Evolutionary conservation across 306 rosid species (phyloP).

Genomic region (Carpinus viminea): DNA sequence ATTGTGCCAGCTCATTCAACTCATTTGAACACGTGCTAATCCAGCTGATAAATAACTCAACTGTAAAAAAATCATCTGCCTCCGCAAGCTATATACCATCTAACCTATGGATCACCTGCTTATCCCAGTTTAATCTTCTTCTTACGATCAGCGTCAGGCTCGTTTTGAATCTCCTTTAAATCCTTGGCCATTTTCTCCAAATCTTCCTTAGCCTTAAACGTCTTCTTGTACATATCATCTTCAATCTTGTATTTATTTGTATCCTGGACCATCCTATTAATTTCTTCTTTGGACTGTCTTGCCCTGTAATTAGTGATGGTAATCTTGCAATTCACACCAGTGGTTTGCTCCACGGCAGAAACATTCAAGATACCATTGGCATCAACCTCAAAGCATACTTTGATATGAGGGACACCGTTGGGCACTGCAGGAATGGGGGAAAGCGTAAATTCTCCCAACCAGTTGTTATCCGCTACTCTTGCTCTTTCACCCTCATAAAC

Average conservation of each 20-base stretch:
- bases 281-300: slow-evolving; percentile 10
- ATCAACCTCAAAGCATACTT: background rate
- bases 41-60: too few species aligned
- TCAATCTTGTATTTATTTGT: slow-evolving; percentile 18
- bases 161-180: too few species aligned
- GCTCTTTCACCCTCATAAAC: slow-evolving; percentile 26
- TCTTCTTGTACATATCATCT: slow-evolving; percentile 29
- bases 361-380: slow-evolving; percentile 9
- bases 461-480: slow-evolving; percentile 5
- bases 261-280: slow-evolving; percentile 14
- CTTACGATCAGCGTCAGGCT: too few species aligned
- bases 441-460: slow-evolving; percentile 9
- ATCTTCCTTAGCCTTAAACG: slow-evolving; percentile 12
- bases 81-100: too few species aligned
- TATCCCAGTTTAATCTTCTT: too few species aligned
- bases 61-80: too few species aligned
- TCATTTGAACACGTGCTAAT: too few species aligned
- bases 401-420: background rate
- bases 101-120: too few species aligned
- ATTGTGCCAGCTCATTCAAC: too few species aligned
- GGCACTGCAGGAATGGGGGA: slow-evolving; percentile 17
- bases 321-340: slow-evolving; percentile 4
- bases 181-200: too few species aligned
- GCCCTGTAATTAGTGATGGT: slow-evolving; percentile 23
- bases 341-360: slow-evolving; percentile 13